Conservation (phyloP, 345 rosid genomes). For the Linum usitatissimum region DNA sequence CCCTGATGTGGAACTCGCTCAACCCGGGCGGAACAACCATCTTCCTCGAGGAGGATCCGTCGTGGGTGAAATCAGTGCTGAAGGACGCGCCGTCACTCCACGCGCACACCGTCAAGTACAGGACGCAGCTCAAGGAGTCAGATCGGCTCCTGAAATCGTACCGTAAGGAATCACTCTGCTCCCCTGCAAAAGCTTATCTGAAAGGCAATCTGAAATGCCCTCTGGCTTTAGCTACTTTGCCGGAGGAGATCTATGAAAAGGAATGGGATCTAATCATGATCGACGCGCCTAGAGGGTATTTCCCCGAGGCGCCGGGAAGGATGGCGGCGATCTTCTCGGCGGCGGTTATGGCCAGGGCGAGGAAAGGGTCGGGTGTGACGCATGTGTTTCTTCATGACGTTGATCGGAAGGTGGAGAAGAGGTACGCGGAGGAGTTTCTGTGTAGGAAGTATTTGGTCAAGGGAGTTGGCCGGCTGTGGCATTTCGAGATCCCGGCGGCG, state of each 20-base stretch:
- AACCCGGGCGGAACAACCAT: conserved; percentile 79
- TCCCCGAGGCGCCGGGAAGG: conserved; percentile 77
- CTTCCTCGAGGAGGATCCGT: conserved; percentile 79
- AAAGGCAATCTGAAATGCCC: conserved; percentile 57
- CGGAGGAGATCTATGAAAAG: conserved; percentile 56
- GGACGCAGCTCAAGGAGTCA: conserved; percentile 71
- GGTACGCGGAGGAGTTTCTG: conserved; percentile 57
- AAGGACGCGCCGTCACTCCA: conserved; percentile 38
- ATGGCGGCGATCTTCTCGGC: conserved; percentile 80
- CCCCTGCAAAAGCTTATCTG: conserved; percentile 41
- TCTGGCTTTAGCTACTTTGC: conserved; percentile 73
- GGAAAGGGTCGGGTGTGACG: conserved; percentile 46
- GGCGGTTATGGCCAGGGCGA: conserved; percentile 81
- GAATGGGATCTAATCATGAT: conserved; percentile 88
- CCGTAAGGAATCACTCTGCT: conserved; percentile 67
- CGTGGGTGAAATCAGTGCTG: conserved; percentile 68
- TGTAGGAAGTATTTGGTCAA: conserved; percentile 66
- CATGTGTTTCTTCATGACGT: conserved; percentile 86
- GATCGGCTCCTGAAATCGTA: conserved; percentile 44
- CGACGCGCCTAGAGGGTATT: conserved; percentile 75
- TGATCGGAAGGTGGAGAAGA: conserved; percentile 62
- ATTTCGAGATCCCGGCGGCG: conserved; percentile 50
- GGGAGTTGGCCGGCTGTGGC: conserved; percentile 73
- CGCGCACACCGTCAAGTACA: conserved; percentile 59
- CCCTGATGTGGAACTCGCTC: conserved; percentile 84